A percentile compares a stretch with the other conserved stretches of the same genome.
Evolutionary conservation across 2,329 filamentous ascomycete species (phyloP).

Genomic region (Tolypocladium ophioglossoides): DNA sequence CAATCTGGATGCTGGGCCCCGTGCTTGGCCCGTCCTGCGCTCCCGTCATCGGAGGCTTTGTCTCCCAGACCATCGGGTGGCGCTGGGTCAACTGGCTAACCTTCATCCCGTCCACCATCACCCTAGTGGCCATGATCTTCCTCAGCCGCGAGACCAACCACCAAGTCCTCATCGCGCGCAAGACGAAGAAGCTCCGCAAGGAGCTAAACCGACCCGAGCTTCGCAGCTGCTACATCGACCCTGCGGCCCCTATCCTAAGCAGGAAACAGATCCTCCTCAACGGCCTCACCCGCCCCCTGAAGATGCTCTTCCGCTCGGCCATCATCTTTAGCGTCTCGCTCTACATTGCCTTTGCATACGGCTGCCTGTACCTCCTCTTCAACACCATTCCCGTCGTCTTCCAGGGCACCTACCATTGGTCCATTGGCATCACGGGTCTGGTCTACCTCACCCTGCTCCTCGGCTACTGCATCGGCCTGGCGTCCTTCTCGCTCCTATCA

Average conservation of each 20-base stretch:
- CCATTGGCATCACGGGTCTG: slow-evolving; percentile 33
- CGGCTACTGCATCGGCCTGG: slow-evolving; percentile 29
- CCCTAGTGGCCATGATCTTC: slow-evolving; percentile 13
- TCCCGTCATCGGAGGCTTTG: slow-evolving; percentile 37
- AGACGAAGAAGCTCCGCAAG: slow-evolving; percentile 31
- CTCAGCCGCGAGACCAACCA: slow-evolving; percentile 29
- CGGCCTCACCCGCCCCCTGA: slow-evolving; percentile 40
- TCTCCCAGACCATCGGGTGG: slow-evolving; percentile 39
- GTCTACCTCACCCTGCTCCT: slow-evolving; percentile 37
- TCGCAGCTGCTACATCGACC: slow-evolving; percentile 35
- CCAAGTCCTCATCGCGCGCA: slow-evolving; percentile 38
- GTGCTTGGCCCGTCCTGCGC: slow-evolving; percentile 43
- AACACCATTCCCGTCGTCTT: slow-evolving; percentile 43
- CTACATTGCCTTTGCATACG: slow-evolving; percentile 41
- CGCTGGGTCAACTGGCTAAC: slow-evolving; percentile 43
- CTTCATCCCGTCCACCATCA: slow-evolving; percentile 29
- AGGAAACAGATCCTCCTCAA: slow-evolving; percentile 27
- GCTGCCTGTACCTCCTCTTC: slow-evolving; percentile 42
- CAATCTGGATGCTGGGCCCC: slow-evolving; percentile 45
- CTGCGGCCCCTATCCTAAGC: slow-evolving; percentile 10
- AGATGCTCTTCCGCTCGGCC: slow-evolving; percentile 38
- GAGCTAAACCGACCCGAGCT: slow-evolving; percentile 31
- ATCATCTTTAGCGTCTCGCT: slow-evolving; percentile 35
- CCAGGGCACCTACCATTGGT: slow-evolving; percentile 34
- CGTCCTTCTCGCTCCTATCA: slow-evolving; percentile 29